Percentiles rank a stretch among this genome's conserved stretches.
Conservation (phyloP, 768 basidiomycete genomes). For the Gymnopilus junonius region DNA sequence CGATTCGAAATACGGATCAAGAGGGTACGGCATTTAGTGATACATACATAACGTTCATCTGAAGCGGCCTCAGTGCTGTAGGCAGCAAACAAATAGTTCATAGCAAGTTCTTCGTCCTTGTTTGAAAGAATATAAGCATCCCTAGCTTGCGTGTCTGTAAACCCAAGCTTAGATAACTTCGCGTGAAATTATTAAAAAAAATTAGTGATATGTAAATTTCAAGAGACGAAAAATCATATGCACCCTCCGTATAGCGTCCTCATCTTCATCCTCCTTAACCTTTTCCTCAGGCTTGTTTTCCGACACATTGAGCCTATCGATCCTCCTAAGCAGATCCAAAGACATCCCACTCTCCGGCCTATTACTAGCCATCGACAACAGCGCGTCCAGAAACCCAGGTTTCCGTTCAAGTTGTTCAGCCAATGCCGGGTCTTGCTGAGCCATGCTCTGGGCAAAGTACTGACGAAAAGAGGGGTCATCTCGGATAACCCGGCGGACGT, state of each 20-base stretch:
- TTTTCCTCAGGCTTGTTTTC: too few relatives aligned
- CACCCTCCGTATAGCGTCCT: not conserved
- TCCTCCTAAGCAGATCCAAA: not conserved
- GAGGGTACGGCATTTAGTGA: too few relatives aligned
- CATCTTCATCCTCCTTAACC: not conserved
- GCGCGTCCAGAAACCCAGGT: not conserved
- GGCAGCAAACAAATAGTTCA: not conserved
- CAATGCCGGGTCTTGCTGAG: not conserved
- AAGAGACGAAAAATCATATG: not conserved
- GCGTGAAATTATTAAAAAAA: too few relatives aligned
- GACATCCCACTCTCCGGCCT: not conserved
- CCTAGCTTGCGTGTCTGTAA: not conserved
- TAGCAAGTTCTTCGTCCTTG: not conserved
- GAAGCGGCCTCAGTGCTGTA: not conserved
- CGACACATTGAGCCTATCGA: too few relatives aligned
- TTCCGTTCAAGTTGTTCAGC: not conserved
- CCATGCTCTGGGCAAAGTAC: not conserved
- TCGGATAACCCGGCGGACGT: not conserved
- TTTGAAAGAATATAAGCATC: not conserved
- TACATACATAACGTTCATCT: too few relatives aligned
- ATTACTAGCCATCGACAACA: not conserved
- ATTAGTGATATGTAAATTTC: too few relatives aligned
- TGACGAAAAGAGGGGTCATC: not conserved
- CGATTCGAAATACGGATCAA: too few relatives aligned
- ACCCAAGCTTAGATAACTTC: not conserved